Base-by-base conservation (phyloP, 148 eudicot genomes). In the Polygonum maritimum region DNA sequence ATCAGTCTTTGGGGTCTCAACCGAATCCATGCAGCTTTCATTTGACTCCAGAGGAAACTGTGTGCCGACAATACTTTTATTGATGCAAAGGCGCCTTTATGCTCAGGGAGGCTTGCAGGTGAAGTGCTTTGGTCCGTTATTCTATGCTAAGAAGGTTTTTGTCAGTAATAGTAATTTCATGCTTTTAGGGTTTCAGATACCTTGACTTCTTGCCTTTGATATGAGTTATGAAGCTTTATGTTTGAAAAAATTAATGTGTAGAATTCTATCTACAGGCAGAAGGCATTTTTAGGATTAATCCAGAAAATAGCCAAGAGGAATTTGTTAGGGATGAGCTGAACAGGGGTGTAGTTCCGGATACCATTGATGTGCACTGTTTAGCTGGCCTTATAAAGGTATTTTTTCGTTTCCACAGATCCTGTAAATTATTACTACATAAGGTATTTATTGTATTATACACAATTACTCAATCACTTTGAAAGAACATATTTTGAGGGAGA, bases 1-100 rank as follows among this genome's bases (percentile, higher is more conserved):
- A 78, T 90, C 98, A 48, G 97, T 94, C 71, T 94, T 94, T 84
- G 98, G 98, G 79, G 98, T 94, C 78, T 94, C 98, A 76, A 92
- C 98, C 1, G 96, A 94, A 79, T 94, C 98, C 73, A 94, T 94
- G 98, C 98, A 94, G 80, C 83, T 94, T 57, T 84, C 98, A 18
- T 89, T 79, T 79, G 98, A 94, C 80, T 52, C 82, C 36, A 88
- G 97, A 84, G 98, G 98, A 33, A 92, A 94, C 76, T 92, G 97
- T 79, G 92, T 94, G 77, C 98, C 98, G 63, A 89, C 93, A 15
- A 94, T 94, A 79, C 96, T 94, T 54, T 74, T 94, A 57, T 81
- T 90, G 80, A 86, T 94, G 98, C 97, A 94, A 83, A 87, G 87
- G 81, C 92, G 87, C 81, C 89, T 94, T 78, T 94, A 94, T 76